Conservation (phyloP, 257 asterid species). For the Solanum chmielewskii region DNA sequence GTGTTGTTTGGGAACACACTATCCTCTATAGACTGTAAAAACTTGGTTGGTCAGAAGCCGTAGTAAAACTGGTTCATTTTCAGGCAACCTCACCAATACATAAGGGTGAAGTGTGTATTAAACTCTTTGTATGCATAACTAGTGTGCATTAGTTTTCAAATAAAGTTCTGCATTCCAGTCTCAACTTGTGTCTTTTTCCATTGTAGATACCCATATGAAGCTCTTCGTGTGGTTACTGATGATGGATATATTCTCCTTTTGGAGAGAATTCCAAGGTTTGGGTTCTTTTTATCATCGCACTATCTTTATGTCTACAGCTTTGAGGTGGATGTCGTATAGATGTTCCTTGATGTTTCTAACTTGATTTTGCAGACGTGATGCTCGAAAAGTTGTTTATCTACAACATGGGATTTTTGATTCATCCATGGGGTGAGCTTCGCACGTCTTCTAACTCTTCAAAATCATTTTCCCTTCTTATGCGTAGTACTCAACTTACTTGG, state of each 20-base stretch:
- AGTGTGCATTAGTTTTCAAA: neutral
- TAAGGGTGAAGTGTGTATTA: neutral
- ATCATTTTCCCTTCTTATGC: neutral
- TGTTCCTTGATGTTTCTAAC: conserved; percentile 9
- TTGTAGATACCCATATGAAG: conserved; percentile 89
- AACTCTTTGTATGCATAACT: neutral
- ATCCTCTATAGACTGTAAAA: neutral
- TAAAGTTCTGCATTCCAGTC: neutral
- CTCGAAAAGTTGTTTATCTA: conserved; percentile 82
- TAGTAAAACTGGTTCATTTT: neutral
- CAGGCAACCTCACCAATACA: neutral
- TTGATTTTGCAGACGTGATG: conserved; percentile 57
- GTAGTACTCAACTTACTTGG: neutral
- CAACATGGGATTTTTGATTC: conserved; percentile 98
- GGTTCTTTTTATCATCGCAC: neutral
- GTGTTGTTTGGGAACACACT: neutral
- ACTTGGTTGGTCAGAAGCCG: neutral
- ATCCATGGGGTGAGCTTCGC: conserved; percentile 84
- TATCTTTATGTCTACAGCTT: neutral
- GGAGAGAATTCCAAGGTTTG: conserved; percentile 94
- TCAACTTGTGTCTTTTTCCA: neutral
- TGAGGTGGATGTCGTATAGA: neutral
- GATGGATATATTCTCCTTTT: conserved; percentile 95
- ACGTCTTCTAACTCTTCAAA: neutral
- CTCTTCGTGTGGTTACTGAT: conserved; percentile 74